Percentiles rank a stretch among this genome's conserved stretches.
Evolutionary conservation across 441 rosid genomes (phyloP).

Genomic region (Capsella rubella): DNA sequence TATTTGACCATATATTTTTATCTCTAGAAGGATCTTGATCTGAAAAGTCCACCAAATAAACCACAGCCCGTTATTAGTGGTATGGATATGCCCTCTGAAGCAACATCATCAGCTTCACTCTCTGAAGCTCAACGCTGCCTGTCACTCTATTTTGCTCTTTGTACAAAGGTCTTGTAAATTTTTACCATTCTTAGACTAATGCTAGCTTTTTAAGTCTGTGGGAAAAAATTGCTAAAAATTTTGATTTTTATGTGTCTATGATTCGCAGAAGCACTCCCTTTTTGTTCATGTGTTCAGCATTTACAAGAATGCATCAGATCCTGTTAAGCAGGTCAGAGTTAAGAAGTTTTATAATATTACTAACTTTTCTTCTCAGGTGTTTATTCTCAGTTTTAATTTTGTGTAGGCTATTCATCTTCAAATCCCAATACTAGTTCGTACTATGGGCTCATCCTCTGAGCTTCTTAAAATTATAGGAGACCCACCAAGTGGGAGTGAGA

Average conservation of each 20-base stretch:
- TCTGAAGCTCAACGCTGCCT: conserved; percentile 88
- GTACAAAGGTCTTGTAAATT: conserved; percentile 82
- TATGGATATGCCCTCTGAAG: conserved; percentile 59
- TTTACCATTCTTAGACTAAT: conserved; percentile 29
- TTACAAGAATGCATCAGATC: conserved; percentile 69
- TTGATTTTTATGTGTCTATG: conserved; percentile 31
- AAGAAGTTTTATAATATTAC: conserved; percentile 25
- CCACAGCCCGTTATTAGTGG: conserved; percentile 48
- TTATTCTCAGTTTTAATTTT: conserved; percentile 43
- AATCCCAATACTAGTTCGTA: conserved; percentile 92
- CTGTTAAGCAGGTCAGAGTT: conserved; percentile 76
- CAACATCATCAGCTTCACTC: conserved; percentile 56
- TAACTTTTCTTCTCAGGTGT: conserved; percentile 20
- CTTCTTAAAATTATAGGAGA: conserved; percentile 95
- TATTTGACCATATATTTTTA: conserved; percentile 15
- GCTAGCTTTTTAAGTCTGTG: conserved; percentile 29
- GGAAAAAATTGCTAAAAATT: conserved; percentile 34
- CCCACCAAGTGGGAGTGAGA: conserved; percentile 91
- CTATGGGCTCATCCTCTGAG: conserved; percentile 91
- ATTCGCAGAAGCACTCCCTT: conserved; percentile 92
- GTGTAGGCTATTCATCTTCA: conserved; percentile 94
- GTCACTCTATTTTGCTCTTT: conserved; percentile 96
- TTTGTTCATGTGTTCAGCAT: conserved; percentile 78
- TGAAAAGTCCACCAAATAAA: conserved; percentile 60
- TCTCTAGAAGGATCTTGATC: conserved; percentile 58